Percentiles rank a stretch among this genome's conserved stretches.
Evolutionary conservation across 306 rosid genomes (phyloP).

Genomic region (Gillenia trifoliata): DNA sequence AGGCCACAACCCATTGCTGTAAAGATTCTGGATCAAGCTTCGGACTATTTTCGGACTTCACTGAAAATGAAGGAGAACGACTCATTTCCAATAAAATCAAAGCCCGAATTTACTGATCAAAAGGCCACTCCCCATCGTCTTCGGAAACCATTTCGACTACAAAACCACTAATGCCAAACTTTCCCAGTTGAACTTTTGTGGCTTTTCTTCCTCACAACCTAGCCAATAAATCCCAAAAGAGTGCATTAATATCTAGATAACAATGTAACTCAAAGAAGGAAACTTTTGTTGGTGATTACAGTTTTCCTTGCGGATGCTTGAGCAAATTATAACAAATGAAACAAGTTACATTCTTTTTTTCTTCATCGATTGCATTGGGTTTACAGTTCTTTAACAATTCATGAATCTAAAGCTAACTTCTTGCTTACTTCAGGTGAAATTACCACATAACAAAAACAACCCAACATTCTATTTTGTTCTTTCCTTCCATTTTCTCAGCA

Average conservation of each 20-base stretch:
- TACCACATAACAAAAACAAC: not conserved
- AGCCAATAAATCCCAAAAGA: conserved; percentile 9
- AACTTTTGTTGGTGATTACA: not conserved
- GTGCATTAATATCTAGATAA: conserved; percentile 9
- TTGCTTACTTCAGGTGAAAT: conserved; percentile 11
- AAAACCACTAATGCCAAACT: conserved; percentile 23
- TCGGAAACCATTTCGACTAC: conserved; percentile 25
- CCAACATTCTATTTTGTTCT: conserved; percentile 4
- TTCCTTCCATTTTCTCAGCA: conserved; percentile 11
- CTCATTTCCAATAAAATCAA: conserved; percentile 56
- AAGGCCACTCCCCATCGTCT: conserved; percentile 25
- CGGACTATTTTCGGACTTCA: conserved; percentile 61
- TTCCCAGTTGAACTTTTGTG: not conserved
- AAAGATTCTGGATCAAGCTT: conserved; percentile 67
- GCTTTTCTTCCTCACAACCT: conserved; percentile 25
- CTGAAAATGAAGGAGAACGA: conserved; percentile 67
- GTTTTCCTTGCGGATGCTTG: not conserved
- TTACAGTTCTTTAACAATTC: not conserved
- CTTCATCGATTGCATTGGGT: not conserved
- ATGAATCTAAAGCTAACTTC: conserved; percentile 6
- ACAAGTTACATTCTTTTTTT: not conserved
- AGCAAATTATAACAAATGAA: not conserved
- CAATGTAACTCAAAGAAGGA: not conserved
- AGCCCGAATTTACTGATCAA: conserved; percentile 25
- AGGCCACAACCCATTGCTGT: conserved; percentile 68